Base-by-base conservation (phyloP, 2,329 filamentous ascomycete species). In the Delphinella strobiligena region DNA sequence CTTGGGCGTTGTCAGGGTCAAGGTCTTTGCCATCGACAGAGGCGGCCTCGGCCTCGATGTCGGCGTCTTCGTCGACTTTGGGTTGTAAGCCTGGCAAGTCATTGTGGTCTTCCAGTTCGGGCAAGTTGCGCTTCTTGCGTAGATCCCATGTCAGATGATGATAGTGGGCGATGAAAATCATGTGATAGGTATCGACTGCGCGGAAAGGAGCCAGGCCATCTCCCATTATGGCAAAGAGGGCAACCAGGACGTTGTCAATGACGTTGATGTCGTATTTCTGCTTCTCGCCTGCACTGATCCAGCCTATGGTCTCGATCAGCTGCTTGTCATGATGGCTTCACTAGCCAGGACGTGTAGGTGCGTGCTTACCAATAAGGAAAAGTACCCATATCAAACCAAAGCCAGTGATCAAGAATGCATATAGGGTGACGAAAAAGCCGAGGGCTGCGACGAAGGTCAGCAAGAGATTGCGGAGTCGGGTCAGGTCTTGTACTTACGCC, bases 331-430 rank as follows among this genome's bases (percentile, higher is more conserved):
- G 7, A 14, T 32, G 30, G n/a, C 8, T 32, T n/a, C 8, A 11
- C 11, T 10, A 14, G 5, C 5, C 30, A 32, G 8, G 30, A 2
- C n/a, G n/a, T n/a, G n/a, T n/a, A n/a, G n/a, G n/a, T n/a, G n/a
- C n/a, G n/a, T 7, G 16, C 30, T 14, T 14, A 34, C 32, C 39
- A 55, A 93, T 93, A 40, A 93, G 66, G 61, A 89, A 91, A n/a
- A 93, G 71, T 1, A 93, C 85, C 86, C 85, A 93, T 0, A 82
- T 82, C 10, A 89, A 68, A 52, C 85, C 85, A 50, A 93, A 93
- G 0, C 88, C 67, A 0, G 85, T 91, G 50, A 93, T 88, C 15
- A 89, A 67, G 1, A 74, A 78, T 7, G 84, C 85, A 58, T 93
- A 93, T 3, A 93, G 62, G 0, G 84, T 91, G 43, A 93, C 82